Base-by-base conservation (phyloP, 345 rosid species). In the Syzygium oleosum region DNA sequence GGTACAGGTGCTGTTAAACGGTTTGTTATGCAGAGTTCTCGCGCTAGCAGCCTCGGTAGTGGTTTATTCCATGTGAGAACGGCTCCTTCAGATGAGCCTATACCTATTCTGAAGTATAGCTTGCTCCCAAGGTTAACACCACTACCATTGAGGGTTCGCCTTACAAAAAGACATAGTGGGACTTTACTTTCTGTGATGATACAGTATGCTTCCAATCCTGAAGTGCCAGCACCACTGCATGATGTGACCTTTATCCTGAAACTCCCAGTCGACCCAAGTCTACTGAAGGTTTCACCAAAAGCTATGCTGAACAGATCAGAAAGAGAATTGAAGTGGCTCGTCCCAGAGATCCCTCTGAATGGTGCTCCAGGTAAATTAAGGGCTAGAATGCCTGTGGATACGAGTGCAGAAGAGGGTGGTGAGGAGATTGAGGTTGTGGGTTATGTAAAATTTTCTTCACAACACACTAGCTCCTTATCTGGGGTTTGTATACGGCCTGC, bases 171-270 rank as follows among this genome's bases (percentile, higher is more conserved):
- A 52, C 93, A 68, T 61, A 98, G 98, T 65, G 99, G 99, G 85
- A 98, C 98, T 29, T 92, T 98, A 80, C 98, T 98, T 89, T 98
- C 99, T 16, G 92, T 97, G 90, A 98, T 98, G 99, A 95, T 98
- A 85, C 99, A 98, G 89, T 98, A 97, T 89, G 99, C 91, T 85
- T 94, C 98, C 19, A 96, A 92, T 84, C 99, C 99, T 3, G 98
- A 96, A 65, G 90, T 97, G 91, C 92, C 90, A 21, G 89, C 89
- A 83, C 98, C 99, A 56, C 88, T 97, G 90, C 92, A 53, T 52
- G 93, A 95, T 87, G 99, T 96, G 3, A 94, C 98, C 23, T 97
- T 98, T 91, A 88, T 94, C 15, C 87, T 98, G 92, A 98, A 98
- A 90, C 93, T 98, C 88, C 99, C 99, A 0, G 97, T 94, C 87